These are phyloP conservation scores for Paspalum vaginatum DNA, from an alignment of 176 grass and related monocot species.

Conservation along the genomic window DNA sequence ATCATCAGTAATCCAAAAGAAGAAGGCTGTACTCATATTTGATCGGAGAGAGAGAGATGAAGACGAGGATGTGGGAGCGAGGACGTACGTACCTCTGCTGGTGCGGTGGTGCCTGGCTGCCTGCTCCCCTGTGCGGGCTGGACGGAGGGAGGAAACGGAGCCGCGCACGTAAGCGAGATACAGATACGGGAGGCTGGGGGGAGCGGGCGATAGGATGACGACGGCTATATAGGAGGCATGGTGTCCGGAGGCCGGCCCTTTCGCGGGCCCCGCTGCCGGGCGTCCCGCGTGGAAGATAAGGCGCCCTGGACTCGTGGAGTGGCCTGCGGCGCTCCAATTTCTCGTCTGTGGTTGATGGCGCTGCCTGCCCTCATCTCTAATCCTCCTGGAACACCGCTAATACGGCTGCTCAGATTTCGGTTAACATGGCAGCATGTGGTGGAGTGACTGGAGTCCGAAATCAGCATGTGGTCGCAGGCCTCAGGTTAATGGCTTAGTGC, in stretches of 20 bases:
- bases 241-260: conserved; percentile 16
- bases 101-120: not conserved
- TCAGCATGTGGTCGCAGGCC: too few relatives aligned
- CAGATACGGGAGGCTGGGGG: conserved; percentile 1
- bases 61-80: not conserved
- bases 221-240: conserved; percentile 58
- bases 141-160: not conserved
- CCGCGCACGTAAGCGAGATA: conserved; percentile 33
- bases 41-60: not conserved
- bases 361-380: not conserved
- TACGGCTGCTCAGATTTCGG: too few relatives aligned
- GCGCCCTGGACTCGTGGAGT: conserved; percentile 8
- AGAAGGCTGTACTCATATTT: not conserved
- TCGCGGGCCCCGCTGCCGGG: conserved; percentile 6
- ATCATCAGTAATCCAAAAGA: not conserved
- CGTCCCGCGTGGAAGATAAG: conserved; percentile 75
- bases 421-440: too few relatives aligned
- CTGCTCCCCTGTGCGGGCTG: not conserved
- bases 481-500: too few relatives aligned
- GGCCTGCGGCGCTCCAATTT: not conserved
- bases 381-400: too few relatives aligned
- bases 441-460: too few relatives aligned
- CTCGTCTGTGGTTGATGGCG: conserved; percentile 3
- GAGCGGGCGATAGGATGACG: conserved; percentile 42
- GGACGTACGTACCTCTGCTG: not conserved